A percentile compares a stretch with the other conserved stretches of the same genome.
phyloP scores from a whole-genome alignment of 2,329 filamentous ascomycete genomes.

The Remersonia thermophila region DNA sequence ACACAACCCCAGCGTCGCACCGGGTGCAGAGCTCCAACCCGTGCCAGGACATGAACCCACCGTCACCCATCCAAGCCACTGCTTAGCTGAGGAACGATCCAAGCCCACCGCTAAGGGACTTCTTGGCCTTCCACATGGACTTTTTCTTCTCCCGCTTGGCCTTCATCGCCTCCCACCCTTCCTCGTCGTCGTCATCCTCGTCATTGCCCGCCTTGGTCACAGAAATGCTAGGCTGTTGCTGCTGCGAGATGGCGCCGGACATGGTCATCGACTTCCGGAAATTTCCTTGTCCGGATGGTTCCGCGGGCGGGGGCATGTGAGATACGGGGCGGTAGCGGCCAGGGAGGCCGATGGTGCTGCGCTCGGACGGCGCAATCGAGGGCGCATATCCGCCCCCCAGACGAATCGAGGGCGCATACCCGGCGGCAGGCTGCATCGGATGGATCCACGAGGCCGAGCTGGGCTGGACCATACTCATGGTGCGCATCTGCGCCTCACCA shows the following conservation, averaged over 20 bases:
- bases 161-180: constrained; percentile 59
- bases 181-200: constrained; percentile 47
- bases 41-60: background rate
- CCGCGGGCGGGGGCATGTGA: constrained; percentile 37
- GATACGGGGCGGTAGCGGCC: constrained; percentile 86
- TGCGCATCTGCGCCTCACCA: constrained; percentile 42
- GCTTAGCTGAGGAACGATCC: constrained; percentile 33
- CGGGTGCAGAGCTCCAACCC: background rate
- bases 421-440: constrained; percentile 25
- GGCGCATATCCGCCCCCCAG: constrained; percentile 59
- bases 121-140: constrained; percentile 53
- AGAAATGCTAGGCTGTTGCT: constrained; percentile 26
- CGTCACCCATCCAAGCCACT: background rate
- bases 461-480: constrained; percentile 77
- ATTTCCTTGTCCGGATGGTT: constrained; percentile 19
- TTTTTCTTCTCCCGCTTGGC: constrained; percentile 57
- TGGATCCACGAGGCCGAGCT: constrained; percentile 47
- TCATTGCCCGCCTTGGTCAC: constrained; percentile 29
- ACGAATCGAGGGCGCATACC: constrained; percentile 39
- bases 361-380: constrained; percentile 89
- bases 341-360: constrained; percentile 84
- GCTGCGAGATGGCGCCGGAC: constrained; percentile 24
- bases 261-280: constrained; percentile 30
- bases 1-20: no score
- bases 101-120: constrained; percentile 36